Base-by-base conservation (phyloP, 805 yeast genomes). In the Starmerella potacharoeniae region DNA sequence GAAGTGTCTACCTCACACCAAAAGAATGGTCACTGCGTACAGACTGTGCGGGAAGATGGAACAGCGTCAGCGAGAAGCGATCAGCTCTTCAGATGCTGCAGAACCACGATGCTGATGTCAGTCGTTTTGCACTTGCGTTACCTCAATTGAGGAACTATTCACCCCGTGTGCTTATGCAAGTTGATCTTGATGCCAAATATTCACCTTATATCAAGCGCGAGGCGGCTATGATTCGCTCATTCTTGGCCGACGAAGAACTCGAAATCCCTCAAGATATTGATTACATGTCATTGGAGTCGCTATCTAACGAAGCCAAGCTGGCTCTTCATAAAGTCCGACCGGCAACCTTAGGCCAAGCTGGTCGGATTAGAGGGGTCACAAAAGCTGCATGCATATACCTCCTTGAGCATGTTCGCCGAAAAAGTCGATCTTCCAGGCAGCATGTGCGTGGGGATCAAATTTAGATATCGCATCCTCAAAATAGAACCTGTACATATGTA, bases 341-440 rank as follows among this genome's bases (percentile, higher is more conserved):
- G 0, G 79, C 80, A 53, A 93, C 97, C 0, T 80, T 93, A 46
- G 97, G 97, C 0, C 97, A 93, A 67, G 97, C 97, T 0, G 77
- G 95, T 66, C 75, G 97, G 62, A 84, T 91, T 11, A 95, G 93
- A 64, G 97, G 98, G 0, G 82, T 93, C 2, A 91, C 97, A 0
- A 96, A 97, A 0, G 91, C 96, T 0, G 93, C 96, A 0, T 73
- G 87, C 16, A 84, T 88, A 59, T 95, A 86, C 65, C 73, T 90
- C 48, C 86, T 82, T 43, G 64, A 68, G 42, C 60, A 65, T 56
- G 65, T 69, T 5, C 49, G 66, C 10, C 48, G 48, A 16, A 58
- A 42, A 36, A 35, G 41, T 22, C 10, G 36, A 11, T 30, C 48
- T 28, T 11, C 49, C 5, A 34, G n/a, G 11, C 17, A 44, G 17